Percentiles rank a stretch among this genome's conserved stretches.
Evolutionary conservation across 257 asterid species (phyloP).

Genomic region (Fraxinus excelsior): DNA sequence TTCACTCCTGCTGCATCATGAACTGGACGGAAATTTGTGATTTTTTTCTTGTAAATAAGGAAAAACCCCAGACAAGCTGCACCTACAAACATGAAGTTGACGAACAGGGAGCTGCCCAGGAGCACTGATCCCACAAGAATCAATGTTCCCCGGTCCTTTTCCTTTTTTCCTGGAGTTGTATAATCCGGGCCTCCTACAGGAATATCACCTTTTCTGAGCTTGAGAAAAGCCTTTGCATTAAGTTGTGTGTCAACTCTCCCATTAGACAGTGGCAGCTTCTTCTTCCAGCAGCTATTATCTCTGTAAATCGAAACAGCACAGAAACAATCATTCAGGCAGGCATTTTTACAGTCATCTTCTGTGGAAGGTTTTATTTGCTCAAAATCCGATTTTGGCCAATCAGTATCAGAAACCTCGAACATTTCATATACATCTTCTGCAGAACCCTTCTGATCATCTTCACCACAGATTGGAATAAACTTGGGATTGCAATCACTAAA

Average conservation of each 20-base stretch:
- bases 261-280: slow-evolving; percentile 66
- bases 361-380: slow-evolving; percentile 26
- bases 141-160: slow-evolving; percentile 24
- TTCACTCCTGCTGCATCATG: slow-evolving; percentile 15
- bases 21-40: neutral
- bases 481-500: slow-evolving; percentile 46
- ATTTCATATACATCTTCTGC: slow-evolving; percentile 25
- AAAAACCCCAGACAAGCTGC: slow-evolving; percentile 30
- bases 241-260: slow-evolving; percentile 38
- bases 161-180: neutral
- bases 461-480: slow-evolving; percentile 37
- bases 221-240: slow-evolving; percentile 43
- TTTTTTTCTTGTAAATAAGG: slow-evolving; percentile 25
- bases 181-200: slow-evolving; percentile 11
- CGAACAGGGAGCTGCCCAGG: slow-evolving; percentile 49
- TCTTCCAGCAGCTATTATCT: slow-evolving; percentile 60
- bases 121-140: slow-evolving; percentile 42
- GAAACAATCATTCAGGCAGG: slow-evolving; percentile 59
- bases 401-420: slow-evolving; percentile 21
- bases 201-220: slow-evolving; percentile 33
- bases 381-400: slow-evolving; percentile 51
- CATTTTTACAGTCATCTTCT: slow-evolving; percentile 29
- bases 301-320: slow-evolving; percentile 52
- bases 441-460: slow-evolving; percentile 8
- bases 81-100: slow-evolving; percentile 35